phyloP scores from a whole-genome alignment of 768 basidiomycete genomes.

The Chiua virens region DNA sequence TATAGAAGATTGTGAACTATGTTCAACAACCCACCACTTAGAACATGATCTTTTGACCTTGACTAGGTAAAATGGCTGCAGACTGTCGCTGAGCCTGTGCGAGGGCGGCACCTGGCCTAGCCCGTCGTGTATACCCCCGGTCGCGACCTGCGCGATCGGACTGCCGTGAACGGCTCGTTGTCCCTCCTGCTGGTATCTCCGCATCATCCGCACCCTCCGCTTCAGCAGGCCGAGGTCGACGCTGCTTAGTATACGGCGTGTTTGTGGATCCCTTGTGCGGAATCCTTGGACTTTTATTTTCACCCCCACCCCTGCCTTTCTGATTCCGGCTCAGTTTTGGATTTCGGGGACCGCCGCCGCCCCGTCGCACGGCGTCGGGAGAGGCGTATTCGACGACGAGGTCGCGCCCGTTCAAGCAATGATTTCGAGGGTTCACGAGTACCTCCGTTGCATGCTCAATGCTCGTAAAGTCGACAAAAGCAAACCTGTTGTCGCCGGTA shows the following conservation, averaged over 20 bases:
- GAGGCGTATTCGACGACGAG: slow-evolving; percentile 90
- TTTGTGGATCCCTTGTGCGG: slow-evolving; percentile 1
- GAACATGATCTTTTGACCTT: slow-evolving; percentile 75
- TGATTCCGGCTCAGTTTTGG: slow-evolving; percentile 24
- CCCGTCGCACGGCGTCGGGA: slow-evolving; percentile 82
- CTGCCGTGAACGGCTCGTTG: slow-evolving; percentile 2
- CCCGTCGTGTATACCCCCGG: slow-evolving; percentile 37
- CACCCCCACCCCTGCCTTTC: neutral
- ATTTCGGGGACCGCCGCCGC: slow-evolving; percentile 48
- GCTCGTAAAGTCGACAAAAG: slow-evolving; percentile 88
- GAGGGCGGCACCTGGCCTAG: slow-evolving; percentile 78
- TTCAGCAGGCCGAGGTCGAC: slow-evolving; percentile 1
- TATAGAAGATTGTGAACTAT: too few relatives aligned
- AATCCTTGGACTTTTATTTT: slow-evolving; percentile 7
- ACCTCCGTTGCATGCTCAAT: slow-evolving; percentile 78
- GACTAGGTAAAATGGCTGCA: slow-evolving; percentile 62
- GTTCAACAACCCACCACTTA: slow-evolving; percentile 27
- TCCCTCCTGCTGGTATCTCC: neutral
- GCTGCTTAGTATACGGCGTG: neutral
- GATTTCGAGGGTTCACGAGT: slow-evolving; percentile 82
- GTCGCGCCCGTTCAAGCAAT: slow-evolving; percentile 77
- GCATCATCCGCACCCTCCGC: slow-evolving; percentile 4
- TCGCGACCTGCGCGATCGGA: slow-evolving; percentile 12
- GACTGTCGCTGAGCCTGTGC: slow-evolving; percentile 76
- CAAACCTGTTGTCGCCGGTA: slow-evolving; percentile 57